Evolutionary conservation across 768 basidiomycete species (phyloP).

Genomic region (Serendipita vermifera): DNA sequence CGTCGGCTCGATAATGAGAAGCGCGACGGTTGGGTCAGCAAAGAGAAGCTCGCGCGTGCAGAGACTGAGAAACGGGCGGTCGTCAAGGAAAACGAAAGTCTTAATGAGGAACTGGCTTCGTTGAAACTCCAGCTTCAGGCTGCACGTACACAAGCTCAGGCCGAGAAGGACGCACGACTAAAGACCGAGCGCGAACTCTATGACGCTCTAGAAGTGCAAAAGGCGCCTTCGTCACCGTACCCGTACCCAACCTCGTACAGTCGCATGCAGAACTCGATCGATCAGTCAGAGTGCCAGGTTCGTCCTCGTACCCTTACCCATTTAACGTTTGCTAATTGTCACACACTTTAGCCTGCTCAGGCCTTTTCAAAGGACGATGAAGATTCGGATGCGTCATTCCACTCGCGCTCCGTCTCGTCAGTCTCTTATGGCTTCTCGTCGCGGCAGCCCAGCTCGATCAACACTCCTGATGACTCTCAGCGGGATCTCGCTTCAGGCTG

Average conservation of each 20-base stretch:
- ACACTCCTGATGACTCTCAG: not conserved
- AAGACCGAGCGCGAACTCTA: not conserved
- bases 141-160: not conserved
- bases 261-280: no score
- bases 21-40: constrained; percentile 72
- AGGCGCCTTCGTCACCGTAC: not conserved
- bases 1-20: constrained; percentile 65
- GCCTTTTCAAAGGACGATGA: not conserved
- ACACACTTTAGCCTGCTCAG: not conserved
- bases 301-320: no score
- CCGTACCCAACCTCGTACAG: not conserved
- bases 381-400: not conserved
- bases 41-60: constrained; percentile 46
- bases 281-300: no score
- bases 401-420: not conserved
- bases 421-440: no score
- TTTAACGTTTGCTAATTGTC: no score
- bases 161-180: not conserved
- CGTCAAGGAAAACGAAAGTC: constrained; percentile 35
- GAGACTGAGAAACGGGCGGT: constrained; percentile 32
- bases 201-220: not conserved
- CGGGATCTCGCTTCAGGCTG: not conserved
- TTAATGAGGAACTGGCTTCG: constrained; percentile 37
- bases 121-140: constrained; percentile 13
- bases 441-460: not conserved